Evolutionary conservation across 2,329 filamentous ascomycete species (phyloP).

Genomic region (Cladobotryum protrusum): DNA sequence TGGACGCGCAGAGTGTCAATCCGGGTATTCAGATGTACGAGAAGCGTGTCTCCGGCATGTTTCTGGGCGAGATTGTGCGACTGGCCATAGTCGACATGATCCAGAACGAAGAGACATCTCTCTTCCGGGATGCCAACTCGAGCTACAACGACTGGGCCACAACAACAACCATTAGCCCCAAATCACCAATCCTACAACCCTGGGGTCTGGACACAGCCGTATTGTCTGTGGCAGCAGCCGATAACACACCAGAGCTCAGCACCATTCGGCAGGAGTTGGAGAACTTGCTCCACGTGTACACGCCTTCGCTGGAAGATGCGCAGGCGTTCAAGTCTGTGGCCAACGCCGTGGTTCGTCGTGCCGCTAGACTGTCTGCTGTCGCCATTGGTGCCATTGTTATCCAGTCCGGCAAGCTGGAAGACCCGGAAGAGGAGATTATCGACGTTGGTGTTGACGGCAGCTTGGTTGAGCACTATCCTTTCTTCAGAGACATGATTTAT

Average conservation of each 20-base stretch:
- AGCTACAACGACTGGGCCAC: constrained; percentile 62
- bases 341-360: constrained; percentile 77
- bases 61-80: constrained; percentile 88
- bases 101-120: constrained; percentile 56
- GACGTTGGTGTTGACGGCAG: constrained; percentile 94
- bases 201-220: constrained; percentile 93
- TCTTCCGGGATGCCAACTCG: constrained; percentile 74
- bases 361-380: constrained; percentile 80
- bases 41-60: constrained; percentile 98
- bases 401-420: constrained; percentile 64
- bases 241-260: constrained; percentile 65
- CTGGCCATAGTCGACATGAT: constrained; percentile 68
- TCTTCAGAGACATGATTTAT: constrained; percentile 81
- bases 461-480: constrained; percentile 91
- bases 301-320: constrained; percentile 75
- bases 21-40: constrained; percentile 98
- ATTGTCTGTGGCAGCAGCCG: constrained; percentile 78
- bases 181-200: constrained; percentile 64
- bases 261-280: constrained; percentile 74
- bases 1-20: constrained; percentile 79
- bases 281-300: constrained; percentile 67
- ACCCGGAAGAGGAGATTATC: constrained; percentile 60
- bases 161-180: constrained; percentile 60
- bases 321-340: constrained; percentile 80
- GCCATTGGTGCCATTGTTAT: constrained; percentile 81